A percentile compares a stretch with the other conserved stretches of the same genome.
phyloP scores from a whole-genome alignment of 2,329 filamentous ascomycete genomes.

The Colletotrichum nymphaeae region DNA sequence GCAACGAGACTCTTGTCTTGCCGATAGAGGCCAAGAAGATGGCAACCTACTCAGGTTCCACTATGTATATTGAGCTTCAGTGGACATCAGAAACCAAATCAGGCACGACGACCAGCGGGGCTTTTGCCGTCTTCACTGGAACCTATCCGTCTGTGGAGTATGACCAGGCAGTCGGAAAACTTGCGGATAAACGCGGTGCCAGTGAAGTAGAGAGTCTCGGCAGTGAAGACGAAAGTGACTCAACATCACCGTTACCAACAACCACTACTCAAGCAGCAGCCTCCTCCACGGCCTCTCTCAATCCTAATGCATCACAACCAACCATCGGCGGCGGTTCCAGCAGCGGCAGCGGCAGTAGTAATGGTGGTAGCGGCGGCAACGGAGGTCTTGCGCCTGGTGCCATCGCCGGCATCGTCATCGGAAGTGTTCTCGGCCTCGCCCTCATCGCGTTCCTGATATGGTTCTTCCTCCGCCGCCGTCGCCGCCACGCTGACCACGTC shows the following conservation, averaged over 20 bases:
- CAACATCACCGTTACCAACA: neutral
- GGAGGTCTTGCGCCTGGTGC: slow-evolving; percentile 53
- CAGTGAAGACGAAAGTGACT: neutral
- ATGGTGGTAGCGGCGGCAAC: neutral
- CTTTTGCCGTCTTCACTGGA: slow-evolving; percentile 14
- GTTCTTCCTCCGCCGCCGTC: slow-evolving; percentile 56
- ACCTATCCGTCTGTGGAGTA: neutral
- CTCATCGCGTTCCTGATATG: slow-evolving; percentile 53
- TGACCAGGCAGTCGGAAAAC: neutral
- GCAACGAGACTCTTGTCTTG: neutral
- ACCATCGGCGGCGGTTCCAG: neutral
- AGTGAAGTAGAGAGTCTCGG: neutral
- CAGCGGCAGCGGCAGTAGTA: neutral
- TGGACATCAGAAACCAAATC: neutral
- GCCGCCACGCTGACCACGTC: slow-evolving; percentile 40
- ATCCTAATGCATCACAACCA: neutral
- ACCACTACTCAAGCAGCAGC: neutral
- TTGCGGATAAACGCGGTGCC: neutral
- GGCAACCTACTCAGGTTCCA: neutral
- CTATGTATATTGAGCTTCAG: slow-evolving; percentile 7
- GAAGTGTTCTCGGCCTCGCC: slow-evolving; percentile 50
- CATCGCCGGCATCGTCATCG: slow-evolving; percentile 61
- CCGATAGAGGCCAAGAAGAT: neutral
- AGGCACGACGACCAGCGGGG: slow-evolving; percentile 10
- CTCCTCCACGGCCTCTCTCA: neutral